A percentile compares a stretch with the other conserved stretches of the same genome.
These are phyloP conservation scores for Melampsora americana DNA, from an alignment of 1,284 basidiomycete genomes.

Conservation along the genomic window DNA sequence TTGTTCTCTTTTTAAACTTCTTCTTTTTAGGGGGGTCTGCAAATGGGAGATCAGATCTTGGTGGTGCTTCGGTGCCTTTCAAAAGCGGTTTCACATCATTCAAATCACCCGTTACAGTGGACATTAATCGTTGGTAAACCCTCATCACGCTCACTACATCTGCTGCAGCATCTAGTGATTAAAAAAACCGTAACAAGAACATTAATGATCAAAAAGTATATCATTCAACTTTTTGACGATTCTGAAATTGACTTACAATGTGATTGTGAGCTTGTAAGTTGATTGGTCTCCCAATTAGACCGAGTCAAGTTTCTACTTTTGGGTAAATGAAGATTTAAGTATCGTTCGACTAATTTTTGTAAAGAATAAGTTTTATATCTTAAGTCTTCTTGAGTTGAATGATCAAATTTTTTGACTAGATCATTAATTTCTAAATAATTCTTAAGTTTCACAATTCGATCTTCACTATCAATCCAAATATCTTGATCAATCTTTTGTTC, in stretches of 20 bases:
- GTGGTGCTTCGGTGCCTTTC: too few relatives aligned
- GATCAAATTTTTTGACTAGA: conserved; percentile 20
- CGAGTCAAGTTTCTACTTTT: not conserved
- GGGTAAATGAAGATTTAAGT: conserved; percentile 18
- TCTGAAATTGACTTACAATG: not conserved
- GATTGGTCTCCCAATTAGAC: conserved; percentile 24
- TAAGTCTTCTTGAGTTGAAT: conserved; percentile 10
- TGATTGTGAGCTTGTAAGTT: not conserved
- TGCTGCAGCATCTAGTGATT: conserved; percentile 25
- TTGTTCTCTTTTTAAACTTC: too few relatives aligned
- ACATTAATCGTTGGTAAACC: conserved; percentile 4
- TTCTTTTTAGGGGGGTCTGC: too few relatives aligned
- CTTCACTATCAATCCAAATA: conserved; percentile 2
- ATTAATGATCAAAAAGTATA: not conserved
- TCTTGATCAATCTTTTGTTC: conserved; percentile 18
- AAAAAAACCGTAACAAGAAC: not conserved
- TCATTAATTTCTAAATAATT: conserved; percentile 18
- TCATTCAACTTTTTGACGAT: not conserved
- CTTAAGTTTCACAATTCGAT: conserved; percentile 11
- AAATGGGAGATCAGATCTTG: too few relatives aligned
- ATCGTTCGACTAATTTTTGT: conserved; percentile 23
- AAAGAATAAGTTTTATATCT: not conserved
- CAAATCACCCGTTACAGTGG: too few relatives aligned
- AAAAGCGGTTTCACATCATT: too few relatives aligned
- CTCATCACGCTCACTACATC: conserved; percentile 29